Base-by-base conservation (phyloP, 495 filamentous ascomycete species). In the Bryoglossum gracile region DNA sequence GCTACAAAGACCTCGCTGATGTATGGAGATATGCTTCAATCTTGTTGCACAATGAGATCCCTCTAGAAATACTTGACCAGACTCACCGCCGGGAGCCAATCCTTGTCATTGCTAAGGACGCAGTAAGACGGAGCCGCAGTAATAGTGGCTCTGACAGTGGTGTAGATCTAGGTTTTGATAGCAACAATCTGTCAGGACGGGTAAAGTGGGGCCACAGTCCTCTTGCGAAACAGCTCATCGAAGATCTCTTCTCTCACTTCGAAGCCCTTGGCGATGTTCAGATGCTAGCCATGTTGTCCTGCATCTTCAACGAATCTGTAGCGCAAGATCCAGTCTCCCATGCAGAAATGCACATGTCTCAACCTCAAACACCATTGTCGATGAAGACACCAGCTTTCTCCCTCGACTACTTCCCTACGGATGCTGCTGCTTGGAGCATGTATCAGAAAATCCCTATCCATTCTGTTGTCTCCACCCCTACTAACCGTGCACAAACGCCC, bases 271-370 rank as follows among this genome's bases (percentile, higher is more conserved):
- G 81, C 2, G 89, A 96, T 60, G 68, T 91, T 2, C 90, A 96
- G 62, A 95, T 95, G 90, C 71, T 95, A 14, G 91, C 89, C 26
- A 94, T 95, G 90, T 75, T 96, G 10, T 84, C 89, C 1, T 94
- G 89, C 60, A 81, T 95, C 36, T 83, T 96, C 46, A 80, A 80
- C 41, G 86, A 94, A 48, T 73, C 80, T 5, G 61, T 63, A 0
- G 59, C 70, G 3, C 65, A 74, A 39, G 68, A 78, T 45, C 65
- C 68, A n/a, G 64, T 72, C 25, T 65, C 67, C 21, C 68, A 70
- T 39, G 65, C 66, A 10, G 73, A 73, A 37, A 62, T 68, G 4
- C 65, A 66, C 25, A 67, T 72, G 38, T 58, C 64, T 8, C 67
- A 68, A 37, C 68, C 76, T 17, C 68, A 80, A 48, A 76, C 75